phyloP scores from a whole-genome alignment of 2,329 filamentous ascomycete species.

The Colletotrichum sublineola region DNA sequence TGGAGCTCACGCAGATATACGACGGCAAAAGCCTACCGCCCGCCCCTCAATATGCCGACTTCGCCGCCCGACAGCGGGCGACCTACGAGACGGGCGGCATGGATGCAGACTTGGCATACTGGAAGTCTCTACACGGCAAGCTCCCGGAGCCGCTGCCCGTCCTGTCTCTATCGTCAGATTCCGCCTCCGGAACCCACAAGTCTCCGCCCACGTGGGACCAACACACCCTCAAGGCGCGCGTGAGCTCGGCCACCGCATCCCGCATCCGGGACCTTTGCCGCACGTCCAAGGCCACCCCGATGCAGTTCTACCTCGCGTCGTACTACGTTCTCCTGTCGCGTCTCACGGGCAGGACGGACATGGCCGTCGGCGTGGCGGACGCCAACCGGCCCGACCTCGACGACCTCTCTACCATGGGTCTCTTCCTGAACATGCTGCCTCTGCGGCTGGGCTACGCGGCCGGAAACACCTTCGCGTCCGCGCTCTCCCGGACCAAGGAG shows the following conservation, averaged over 20 bases:
- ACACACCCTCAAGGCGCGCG: background rate
- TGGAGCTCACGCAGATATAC: constrained; percentile 12
- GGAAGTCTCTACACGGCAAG: constrained; percentile 30
- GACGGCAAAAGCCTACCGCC: constrained; percentile 8
- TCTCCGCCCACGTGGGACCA: background rate
- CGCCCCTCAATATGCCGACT: constrained; percentile 51
- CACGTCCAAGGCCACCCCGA: constrained; percentile 45
- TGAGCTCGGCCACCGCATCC: background rate
- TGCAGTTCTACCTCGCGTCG: constrained; percentile 61
- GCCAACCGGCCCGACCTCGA: constrained; percentile 56
- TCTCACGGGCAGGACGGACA: constrained; percentile 47
- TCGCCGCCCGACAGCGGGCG: constrained; percentile 50
- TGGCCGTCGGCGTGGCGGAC: constrained; percentile 64
- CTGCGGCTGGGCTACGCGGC: constrained; percentile 51
- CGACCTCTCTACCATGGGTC: constrained; percentile 55
- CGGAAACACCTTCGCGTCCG: background rate
- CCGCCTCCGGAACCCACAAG: background rate
- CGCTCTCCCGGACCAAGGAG: background rate
- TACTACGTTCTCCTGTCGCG: constrained; percentile 44
- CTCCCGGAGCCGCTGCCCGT: background rate
- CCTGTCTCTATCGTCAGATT: background rate
- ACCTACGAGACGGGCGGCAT: constrained; percentile 45
- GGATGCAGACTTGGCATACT: constrained; percentile 44
- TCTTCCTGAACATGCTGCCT: constrained; percentile 63
- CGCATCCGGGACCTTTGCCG: constrained; percentile 17